Evolutionary conservation across 495 filamentous ascomycete genomes (phyloP), one percentile per base, ranked within the genome.

Genomic region (Penicillium chermesinum): DNA sequence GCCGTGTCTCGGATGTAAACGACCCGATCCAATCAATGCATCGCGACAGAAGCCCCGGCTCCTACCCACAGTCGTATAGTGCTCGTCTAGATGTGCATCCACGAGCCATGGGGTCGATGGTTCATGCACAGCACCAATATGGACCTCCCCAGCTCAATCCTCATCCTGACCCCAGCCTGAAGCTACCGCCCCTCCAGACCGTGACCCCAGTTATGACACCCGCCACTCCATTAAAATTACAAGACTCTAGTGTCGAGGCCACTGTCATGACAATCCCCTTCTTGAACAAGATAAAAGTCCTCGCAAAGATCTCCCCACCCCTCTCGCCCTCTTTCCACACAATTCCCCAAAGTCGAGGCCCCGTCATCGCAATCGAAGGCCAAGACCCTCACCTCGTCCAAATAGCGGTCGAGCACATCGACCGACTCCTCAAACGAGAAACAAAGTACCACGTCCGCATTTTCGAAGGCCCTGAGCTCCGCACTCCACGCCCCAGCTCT

Each of bases 321-420:
- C 69, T 90, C 2, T 65, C 65, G 51, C 19, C 73, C 57, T 10
- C 66, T 18, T 70, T 66, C 49, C 61, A 55, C 63, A 64, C 13
- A n/a, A 72, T 65, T 7, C 53, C 66, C 27, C 67, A 66, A 44
- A 64, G 73, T 18, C 78, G 91, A 34, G 90, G 94, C 0, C 78
- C 87, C 1, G 76, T 96, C 19, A 83, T 97, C 38, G 84, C 88
- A 0, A 64, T 98, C 17, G 93, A 98, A 60, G 89, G 90, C 12
- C 68, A 84, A 17, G 77, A 86, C 41, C 56, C 63, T 2, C 53
- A 62, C 1, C 56, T 84, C 10, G 69, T 86, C 9, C 70, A 72
- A 36, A 61, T 69, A 5, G 74, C 89, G 6, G 73, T 80, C 1
- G 62, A 71, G 15, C 82, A 83, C 51, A 77, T 95, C 2, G 76